Conservation (phyloP, 2,329 filamentous ascomycete species). For the Graphiopsis chlorocephala region DNA sequence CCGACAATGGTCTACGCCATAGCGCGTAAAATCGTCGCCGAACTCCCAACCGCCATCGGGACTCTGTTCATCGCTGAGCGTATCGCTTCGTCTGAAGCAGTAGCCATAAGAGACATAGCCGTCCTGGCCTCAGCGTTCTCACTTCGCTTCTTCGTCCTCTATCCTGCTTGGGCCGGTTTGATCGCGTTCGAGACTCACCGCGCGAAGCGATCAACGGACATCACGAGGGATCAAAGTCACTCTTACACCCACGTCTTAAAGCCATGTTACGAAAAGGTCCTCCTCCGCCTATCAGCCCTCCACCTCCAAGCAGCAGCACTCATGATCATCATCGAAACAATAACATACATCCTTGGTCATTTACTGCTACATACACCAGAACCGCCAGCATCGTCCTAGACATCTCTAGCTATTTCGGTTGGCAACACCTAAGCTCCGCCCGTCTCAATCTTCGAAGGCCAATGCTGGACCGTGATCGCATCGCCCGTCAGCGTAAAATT, state of each 20-base stretch:
- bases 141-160: background rate
- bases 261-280: background rate
- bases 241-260: background rate
- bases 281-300: background rate
- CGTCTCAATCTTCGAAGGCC: constrained; percentile 24
- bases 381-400: no score
- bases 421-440: background rate
- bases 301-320: background rate
- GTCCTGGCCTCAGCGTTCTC: background rate
- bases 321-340: background rate
- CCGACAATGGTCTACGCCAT: background rate
- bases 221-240: background rate
- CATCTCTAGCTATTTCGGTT: background rate
- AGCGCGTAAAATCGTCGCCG: background rate
- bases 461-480: constrained; percentile 41
- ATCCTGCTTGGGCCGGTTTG: background rate
- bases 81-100: background rate
- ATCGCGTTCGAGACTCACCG: background rate
- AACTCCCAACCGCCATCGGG: background rate
- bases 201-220: background rate
- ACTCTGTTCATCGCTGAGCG: background rate
- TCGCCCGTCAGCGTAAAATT: constrained; percentile 38
- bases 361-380: background rate
- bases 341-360: background rate
- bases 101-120: background rate